Evolutionary conservation across 345 rosid species (phyloP), one percentile per base, ranked within the genome.

Genomic region (Lepidium africanum): DNA sequence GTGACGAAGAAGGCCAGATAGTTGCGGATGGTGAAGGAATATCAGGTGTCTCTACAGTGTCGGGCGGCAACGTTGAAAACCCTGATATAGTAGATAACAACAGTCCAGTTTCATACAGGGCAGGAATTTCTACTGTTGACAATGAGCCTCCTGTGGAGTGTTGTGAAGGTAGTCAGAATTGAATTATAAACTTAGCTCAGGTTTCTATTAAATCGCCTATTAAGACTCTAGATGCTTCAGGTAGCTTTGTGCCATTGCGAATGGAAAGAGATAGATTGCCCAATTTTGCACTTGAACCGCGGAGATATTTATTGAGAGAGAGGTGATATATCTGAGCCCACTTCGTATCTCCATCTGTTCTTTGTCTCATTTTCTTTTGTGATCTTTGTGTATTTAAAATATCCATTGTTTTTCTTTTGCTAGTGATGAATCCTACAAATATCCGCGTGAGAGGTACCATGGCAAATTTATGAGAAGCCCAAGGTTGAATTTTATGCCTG

Each of bases 291-390:
- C 72, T 79, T 61, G 90, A 82, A 51, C 80, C 76, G 32, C 83
- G 79, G 42, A 82, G 68, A 71, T 67, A 79, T 56, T 75, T 70
- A 60, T 70, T 63, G 65, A 83, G 84, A 86, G 90, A 86, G 84
- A 86, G 98, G 95, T 92, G 88, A 87, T 75, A 79, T 79, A 77
- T 47, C 68, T 70, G 65, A 43, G 63, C 62, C 25, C 17, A 45
- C 27, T 67, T 39, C 41, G 61, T 25, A 11, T 49, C 15, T 15
- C 14, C 46, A 52, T 25, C 7, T 16, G 13, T 7, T 47, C 73
- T 51, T 73, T 33, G 19, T 35, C 21, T 46, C 49, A 17, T 63
- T 33, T 46, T 11, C 32, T 49, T 38, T 15, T 15, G 43, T 41
- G 25, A 50, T 25, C 10, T 70, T 45, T 17, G 37, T 70, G 10